phyloP scores from a whole-genome alignment of 2,329 filamentous ascomycete species.

The Stagonosporopsis tanaceti region DNA sequence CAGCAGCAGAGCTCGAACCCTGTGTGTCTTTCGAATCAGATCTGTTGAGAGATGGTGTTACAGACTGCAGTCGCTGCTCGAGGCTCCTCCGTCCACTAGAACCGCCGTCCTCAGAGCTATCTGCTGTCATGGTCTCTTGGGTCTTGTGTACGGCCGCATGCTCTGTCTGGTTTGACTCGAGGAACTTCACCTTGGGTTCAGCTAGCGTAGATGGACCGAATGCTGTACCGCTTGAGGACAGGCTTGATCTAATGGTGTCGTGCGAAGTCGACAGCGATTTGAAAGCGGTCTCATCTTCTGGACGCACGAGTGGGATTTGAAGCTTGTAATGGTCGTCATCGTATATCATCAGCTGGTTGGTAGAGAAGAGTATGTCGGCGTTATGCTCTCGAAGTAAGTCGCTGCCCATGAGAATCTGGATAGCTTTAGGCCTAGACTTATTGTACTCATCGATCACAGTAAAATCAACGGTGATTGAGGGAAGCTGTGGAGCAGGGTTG shows the following conservation, averaged over 20 bases:
- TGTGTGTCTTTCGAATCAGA: conserved; percentile 33
- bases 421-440: conserved; percentile 64
- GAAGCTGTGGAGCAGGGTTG: conserved; percentile 80
- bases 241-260: background rate
- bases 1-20: conserved; percentile 28
- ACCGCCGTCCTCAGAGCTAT: conserved; percentile 40
- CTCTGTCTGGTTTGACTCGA: conserved; percentile 1
- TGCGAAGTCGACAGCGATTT: conserved; percentile 74
- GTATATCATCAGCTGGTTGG: conserved; percentile 86
- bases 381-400: conserved; percentile 86
- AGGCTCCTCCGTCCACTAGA: conserved; percentile 41
- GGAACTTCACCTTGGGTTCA: conserved; percentile 14
- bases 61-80: conserved; percentile 40
- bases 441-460: conserved; percentile 69
- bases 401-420: conserved; percentile 89
- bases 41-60: conserved; percentile 27
- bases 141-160: conserved; percentile 24
- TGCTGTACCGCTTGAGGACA: background rate
- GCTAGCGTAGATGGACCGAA: background rate
- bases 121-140: conserved; percentile 25
- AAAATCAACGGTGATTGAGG: conserved; percentile 81
- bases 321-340: conserved; percentile 87
- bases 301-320: conserved; percentile 88
- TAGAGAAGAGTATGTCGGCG: conserved; percentile 90
- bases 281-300: conserved; percentile 84